Conservation (phyloP, 1,284 basidiomycete genomes). For the Flammula alnicola region DNA sequence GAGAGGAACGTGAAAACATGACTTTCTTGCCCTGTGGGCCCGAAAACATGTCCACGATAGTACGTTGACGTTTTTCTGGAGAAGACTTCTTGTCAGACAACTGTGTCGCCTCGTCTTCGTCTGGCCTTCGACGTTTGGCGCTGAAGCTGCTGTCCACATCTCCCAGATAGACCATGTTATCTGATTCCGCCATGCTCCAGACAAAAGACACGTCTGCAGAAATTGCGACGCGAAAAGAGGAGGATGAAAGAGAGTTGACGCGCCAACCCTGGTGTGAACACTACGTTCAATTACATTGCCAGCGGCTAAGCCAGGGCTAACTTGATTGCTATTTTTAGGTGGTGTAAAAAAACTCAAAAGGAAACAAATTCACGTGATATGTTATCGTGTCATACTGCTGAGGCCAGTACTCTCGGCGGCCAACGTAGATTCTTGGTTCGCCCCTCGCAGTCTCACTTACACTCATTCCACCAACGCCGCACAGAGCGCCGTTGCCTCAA, state of each 20-base stretch:
- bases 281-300: background rate
- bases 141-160: slow-evolving; percentile 36
- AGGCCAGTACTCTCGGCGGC: background rate
- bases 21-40: background rate
- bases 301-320: background rate
- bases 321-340: slow-evolving; percentile 1
- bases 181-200: slow-evolving; percentile 14
- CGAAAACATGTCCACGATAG: slow-evolving; percentile 44
- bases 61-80: slow-evolving; percentile 63
- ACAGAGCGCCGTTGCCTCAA: too few species aligned
- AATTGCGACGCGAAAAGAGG: background rate
- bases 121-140: slow-evolving; percentile 11
- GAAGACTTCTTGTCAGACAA: slow-evolving; percentile 28
- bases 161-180: slow-evolving; percentile 55
- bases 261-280: slow-evolving; percentile 2
- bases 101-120: slow-evolving; percentile 13
- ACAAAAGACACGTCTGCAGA: slow-evolving; percentile 36
- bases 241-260: background rate
- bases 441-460: background rate
- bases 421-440: background rate
- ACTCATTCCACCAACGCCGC: too few species aligned
- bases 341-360: background rate
- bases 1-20: background rate
- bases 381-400: slow-evolving; percentile 5
- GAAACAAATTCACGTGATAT: slow-evolving; percentile 2